Evolutionary conservation across 495 filamentous ascomycete species (phyloP).

Genomic region (Schizothecium vesticola): DNA sequence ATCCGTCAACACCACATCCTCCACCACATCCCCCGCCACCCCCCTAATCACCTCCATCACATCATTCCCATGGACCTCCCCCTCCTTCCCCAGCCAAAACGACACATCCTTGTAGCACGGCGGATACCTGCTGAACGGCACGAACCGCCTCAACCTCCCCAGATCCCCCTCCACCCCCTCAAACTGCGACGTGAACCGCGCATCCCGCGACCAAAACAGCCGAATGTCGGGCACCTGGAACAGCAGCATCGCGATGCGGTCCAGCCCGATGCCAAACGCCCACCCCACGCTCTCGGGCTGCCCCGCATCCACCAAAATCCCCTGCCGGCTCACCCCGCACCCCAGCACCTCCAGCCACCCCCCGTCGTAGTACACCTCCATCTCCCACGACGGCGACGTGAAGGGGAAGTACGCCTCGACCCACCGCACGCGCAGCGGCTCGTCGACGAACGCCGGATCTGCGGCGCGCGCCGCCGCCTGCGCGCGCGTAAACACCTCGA

Average conservation of each 20-base stretch:
- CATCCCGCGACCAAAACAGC: slow-evolving; percentile 90
- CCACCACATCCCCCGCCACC: slow-evolving; percentile 73
- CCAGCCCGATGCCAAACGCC: slow-evolving; percentile 92
- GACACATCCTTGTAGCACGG: slow-evolving; percentile 84
- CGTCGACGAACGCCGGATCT: slow-evolving; percentile 43
- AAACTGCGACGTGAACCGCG: slow-evolving; percentile 81
- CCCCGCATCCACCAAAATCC: slow-evolving; percentile 68
- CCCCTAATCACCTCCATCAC: slow-evolving; percentile 89
- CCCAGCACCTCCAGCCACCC: slow-evolving; percentile 94
- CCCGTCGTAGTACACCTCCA: slow-evolving; percentile 91
- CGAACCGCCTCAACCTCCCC: slow-evolving; percentile 57
- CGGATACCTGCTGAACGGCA: slow-evolving; percentile 85
- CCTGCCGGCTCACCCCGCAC: slow-evolving; percentile 84
- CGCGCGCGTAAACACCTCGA: slow-evolving; percentile 79
- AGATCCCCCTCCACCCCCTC: slow-evolving; percentile 45
- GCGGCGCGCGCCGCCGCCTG: slow-evolving; percentile 55
- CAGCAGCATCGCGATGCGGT: slow-evolving; percentile 92
- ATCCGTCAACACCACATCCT: slow-evolving; percentile 76
- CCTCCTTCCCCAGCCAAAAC: slow-evolving; percentile 69
- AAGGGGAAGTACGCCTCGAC: slow-evolving; percentile 97
- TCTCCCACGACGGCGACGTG: slow-evolving; percentile 89
- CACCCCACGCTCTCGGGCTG: slow-evolving; percentile 75
- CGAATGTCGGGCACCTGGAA: slow-evolving; percentile 95
- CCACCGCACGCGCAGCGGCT: slow-evolving; percentile 84
- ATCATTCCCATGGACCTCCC: slow-evolving; percentile 85